Percentiles rank a stretch among this genome's conserved stretches.
Conservation (phyloP, 2,329 filamentous ascomycete genomes). For the Aureobasidium sp. region DNA sequence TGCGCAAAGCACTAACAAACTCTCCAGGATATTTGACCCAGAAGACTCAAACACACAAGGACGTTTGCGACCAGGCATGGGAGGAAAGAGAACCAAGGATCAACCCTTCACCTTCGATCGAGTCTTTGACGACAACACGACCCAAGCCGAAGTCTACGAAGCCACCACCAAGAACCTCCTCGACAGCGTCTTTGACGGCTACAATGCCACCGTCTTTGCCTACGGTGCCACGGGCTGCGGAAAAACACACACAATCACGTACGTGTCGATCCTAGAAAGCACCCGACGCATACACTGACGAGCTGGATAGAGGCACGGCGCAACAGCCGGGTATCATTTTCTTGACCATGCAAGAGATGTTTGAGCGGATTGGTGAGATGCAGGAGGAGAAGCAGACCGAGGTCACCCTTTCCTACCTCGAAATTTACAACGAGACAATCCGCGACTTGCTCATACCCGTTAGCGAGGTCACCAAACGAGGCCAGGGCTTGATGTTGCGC, state of each 20-base stretch:
- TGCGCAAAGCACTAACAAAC: constrained; percentile 13
- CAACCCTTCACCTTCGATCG: constrained; percentile 95
- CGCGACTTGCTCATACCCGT: constrained; percentile 81
- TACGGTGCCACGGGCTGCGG: constrained; percentile 97
- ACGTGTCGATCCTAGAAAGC: neutral
- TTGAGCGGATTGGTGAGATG: constrained; percentile 86
- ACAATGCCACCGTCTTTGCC: constrained; percentile 97
- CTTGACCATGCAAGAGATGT: constrained; percentile 96
- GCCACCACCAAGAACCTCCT: constrained; percentile 81
- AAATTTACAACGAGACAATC: constrained; percentile 99
- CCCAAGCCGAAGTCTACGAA: constrained; percentile 91
- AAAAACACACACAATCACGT: constrained; percentile 88
- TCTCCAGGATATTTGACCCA: constrained; percentile 79
- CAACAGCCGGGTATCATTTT: constrained; percentile 97
- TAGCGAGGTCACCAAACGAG: constrained; percentile 54
- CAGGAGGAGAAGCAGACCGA: constrained; percentile 82
- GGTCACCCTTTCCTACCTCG: constrained; percentile 85
- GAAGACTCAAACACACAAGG: constrained; percentile 91
- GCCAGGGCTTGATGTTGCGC: constrained; percentile 76
- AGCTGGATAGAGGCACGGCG: constrained; percentile 53
- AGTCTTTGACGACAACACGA: constrained; percentile 91
- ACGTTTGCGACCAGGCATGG: constrained; percentile 72
- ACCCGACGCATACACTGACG: constrained; percentile 18
- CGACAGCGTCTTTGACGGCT: constrained; percentile 91
- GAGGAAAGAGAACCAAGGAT: constrained; percentile 90